Base-by-base conservation (phyloP, 352 stramenopile genomes). In the Phytophthora pseudosyringae region DNA sequence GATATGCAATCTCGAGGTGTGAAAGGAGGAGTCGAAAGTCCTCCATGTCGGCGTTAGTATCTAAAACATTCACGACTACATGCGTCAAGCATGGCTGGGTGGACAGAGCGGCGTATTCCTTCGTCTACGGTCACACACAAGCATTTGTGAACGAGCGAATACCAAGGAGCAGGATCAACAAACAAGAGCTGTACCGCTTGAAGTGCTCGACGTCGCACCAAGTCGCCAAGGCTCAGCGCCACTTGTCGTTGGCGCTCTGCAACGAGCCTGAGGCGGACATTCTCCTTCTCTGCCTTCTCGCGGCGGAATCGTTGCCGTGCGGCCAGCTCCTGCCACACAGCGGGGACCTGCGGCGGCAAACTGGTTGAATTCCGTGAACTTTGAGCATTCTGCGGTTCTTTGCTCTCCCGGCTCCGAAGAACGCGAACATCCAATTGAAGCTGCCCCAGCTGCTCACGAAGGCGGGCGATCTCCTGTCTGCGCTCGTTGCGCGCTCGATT, bases 401-500 rank as follows among this genome's bases (percentile, higher is more conserved):
- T 41, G 3, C 12, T 41, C 13, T 41, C 3, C 36, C 21, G 21
- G 21, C 21, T 21, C 21, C 21, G 21, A 2, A 21, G 21, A 21
- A 21, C 21, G 1, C 2, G 21, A 21, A 21, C 21, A 21, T 21
- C 21, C 21, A 21, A 21, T 21, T 78, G 51, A 6, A 86, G 48
- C 25, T 80, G 63, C 13, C 62, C 51, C 16, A 81, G 69, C 29
- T 65, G 53, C 5, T 62, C 53, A 16, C 73, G 75, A 11, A 84
- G 53, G 28, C 74, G 81, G 5, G 68, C 18, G 50, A 87, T 75
- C 65, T 83, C 75, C 51, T 75, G 58, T 26, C 63, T 73, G 38
- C 71, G 64, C 35, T 80, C 64, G 29, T 68, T 71, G 28, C 67
- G 58, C 25, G 53, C 58, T 8, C 54, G 49, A 32, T 77, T 74